These are phyloP conservation scores for Mucor circinelloides DNA, from an alignment of 371 early-diverging fungal species.

Conservation along the genomic window DNA sequence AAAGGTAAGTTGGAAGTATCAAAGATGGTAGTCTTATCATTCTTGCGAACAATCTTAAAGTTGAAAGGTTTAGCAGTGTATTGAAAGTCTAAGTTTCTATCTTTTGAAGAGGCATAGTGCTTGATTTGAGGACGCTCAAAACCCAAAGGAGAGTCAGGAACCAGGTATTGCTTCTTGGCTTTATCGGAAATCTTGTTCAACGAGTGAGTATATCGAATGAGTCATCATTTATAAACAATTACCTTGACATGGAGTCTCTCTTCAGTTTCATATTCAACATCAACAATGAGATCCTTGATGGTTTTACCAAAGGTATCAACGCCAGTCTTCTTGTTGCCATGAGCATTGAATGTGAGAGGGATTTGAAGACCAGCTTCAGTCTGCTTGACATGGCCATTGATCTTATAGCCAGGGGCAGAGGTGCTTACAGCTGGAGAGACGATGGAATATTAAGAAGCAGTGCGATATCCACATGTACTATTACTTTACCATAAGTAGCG, in stretches of 20 bases:
- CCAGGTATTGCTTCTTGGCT: constrained; percentile 49
- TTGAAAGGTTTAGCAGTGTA: constrained; percentile 55
- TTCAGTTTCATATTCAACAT: constrained; percentile 55
- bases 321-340: constrained; percentile 6
- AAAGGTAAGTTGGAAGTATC: constrained; percentile 60
- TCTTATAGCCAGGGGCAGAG: constrained; percentile 35
- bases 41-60: constrained; percentile 55
- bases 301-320: constrained; percentile 45
- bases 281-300: constrained; percentile 38
- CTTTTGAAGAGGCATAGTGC: constrained; percentile 10
- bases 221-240: too few species aligned
- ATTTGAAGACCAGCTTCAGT: constrained; percentile 38
- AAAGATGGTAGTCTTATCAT: constrained; percentile 53
- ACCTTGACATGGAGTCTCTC: constrained; percentile 55
- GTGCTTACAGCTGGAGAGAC: constrained; percentile 14
- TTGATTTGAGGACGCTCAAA: constrained; percentile 25
- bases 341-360: constrained; percentile 20
- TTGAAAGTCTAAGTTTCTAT: constrained; percentile 45
- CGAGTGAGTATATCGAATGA: too few species aligned
- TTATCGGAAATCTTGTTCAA: constrained; percentile 58
- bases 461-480: too few species aligned
- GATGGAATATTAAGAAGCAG: too few species aligned
- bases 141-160: constrained; percentile 55
- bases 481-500: constrained; percentile 19
- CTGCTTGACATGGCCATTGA: constrained; percentile 26